Percentiles rank a stretch among this genome's conserved stretches.
Evolutionary conservation across 345 rosid genomes (phyloP).

Genomic region (Bruguiera parviflora): DNA sequence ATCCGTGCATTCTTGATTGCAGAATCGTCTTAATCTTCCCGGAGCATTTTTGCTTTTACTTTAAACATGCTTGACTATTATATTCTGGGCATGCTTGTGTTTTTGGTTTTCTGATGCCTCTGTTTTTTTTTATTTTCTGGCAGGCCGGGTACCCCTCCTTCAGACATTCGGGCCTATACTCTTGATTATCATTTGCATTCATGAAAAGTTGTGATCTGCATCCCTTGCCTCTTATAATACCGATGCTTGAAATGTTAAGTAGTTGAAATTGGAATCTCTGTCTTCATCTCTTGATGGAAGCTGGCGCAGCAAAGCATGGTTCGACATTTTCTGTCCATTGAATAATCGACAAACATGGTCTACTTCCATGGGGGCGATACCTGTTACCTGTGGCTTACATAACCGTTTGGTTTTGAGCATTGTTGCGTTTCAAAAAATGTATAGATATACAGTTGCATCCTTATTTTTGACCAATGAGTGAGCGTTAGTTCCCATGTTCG

Average conservation of each 20-base stretch:
- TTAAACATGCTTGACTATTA: not conserved
- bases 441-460: not conserved
- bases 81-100: not conserved
- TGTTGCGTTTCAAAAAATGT: not conserved
- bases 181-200: slow-evolving; percentile 77
- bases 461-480: not conserved
- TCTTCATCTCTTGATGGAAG: not conserved
- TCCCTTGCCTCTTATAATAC: not conserved
- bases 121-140: slow-evolving; percentile 3
- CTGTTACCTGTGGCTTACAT: not conserved
- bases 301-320: not conserved
- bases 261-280: not conserved
- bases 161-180: slow-evolving; percentile 70
- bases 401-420: not conserved
- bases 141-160: slow-evolving; percentile 93
- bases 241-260: not conserved
- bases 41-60: not conserved
- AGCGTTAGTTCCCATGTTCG: not conserved
- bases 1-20: not conserved
- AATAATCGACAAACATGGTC: not conserved
- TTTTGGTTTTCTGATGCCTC: slow-evolving; percentile 8
- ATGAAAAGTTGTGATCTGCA: slow-evolving; percentile 30
- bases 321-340: not conserved
- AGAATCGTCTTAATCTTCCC: not conserved
- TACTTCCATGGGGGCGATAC: not conserved